Base-by-base conservation (phyloP, 2,329 filamentous ascomycete species). In the Dryadomyces quercus-mongolicae region DNA sequence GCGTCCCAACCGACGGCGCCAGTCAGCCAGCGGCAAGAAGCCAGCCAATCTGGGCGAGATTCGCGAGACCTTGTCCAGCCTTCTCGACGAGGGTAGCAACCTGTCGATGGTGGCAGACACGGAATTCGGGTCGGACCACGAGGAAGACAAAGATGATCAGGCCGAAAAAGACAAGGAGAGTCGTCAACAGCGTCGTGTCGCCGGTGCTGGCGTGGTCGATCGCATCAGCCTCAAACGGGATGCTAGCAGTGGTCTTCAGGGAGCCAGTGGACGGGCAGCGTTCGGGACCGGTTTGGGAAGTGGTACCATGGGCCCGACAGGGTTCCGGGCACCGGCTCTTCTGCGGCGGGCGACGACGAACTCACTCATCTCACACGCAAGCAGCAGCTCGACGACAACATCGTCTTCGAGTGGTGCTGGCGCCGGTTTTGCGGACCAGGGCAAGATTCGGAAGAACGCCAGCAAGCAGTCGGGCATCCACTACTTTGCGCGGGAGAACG, bases 41-140 rank as follows among this genome's bases (percentile, higher is more conserved):
- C 88, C 90, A 0, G 76, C 84, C 5, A 86, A 84, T 18, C 72
- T 95, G 10, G 81, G 83, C 31, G 88, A 96, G 63, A 86, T 96
- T 58, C 83, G 89, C 55, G 82, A 92, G 65, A 88, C 87, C 0
- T 73, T 96, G 7, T 94, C 88, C 5, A 87, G 85, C 66, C 76
- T 96, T 10, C 82, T 95, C 16, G 90, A 95, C 22, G 81, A 86
- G 46, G 21, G 43, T 42, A 40, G 66, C 16, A 61, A 70, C 61
- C 62, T 67, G 55, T 76, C 78, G 16, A 61, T 78, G 59, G 71
- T 80, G 56, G 66, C 70, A 1, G 66, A 74, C 60, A 71, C 71
- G 1, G 59, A 59, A 45, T 54, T 55, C 43, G 60, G 71, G n/a
- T 69, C 75, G 48, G 74, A 71, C 49, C 74, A 74, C 31, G 77